Evolutionary conservation across 768 basidiomycete species (phyloP), one percentile per base, ranked within the genome.

Genomic region (Pluteus cervinus): DNA sequence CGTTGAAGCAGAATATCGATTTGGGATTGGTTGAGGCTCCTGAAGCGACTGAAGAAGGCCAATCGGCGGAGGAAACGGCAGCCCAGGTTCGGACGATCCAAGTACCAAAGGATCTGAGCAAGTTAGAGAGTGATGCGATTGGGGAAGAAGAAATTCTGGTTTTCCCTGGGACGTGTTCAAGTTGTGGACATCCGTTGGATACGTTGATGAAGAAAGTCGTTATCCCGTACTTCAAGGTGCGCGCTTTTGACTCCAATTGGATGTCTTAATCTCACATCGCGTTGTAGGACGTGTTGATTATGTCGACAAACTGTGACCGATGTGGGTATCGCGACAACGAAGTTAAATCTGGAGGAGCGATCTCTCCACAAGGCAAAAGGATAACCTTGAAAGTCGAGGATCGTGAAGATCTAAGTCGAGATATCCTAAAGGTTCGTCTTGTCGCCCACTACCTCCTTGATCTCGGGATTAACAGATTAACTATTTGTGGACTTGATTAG

Each of bases 261-360:
- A 7, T 22, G 38, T 14, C 7, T 17, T 25, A 24, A 43, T 29
- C 8, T 7, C 24, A 25, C 29, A n/a, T 29, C 23, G 9, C 33
- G 29, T 33, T 45, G 10, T 37, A 96, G 93, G 92, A 99, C 49
- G 83, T 91, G 39, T 63, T 98, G 37, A 94, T 98, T 62, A 97
- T 97, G 92, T 94, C 94, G 16, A 93, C 93, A 5, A 97, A 96
- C 56, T 98, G 96, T 57, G 89, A 92, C 41, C 61, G 65, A 36
- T 99, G 96, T 58, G 96, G 96, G 1, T 99, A 98, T 60, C 74
- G 89, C 40, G 96, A 99, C 61, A 98, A 93, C 52, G 96, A 99
- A 63, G 86, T 99, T 52, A 99, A 99, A 59, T 87, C 90, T 4
- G 90, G 94, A 15, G 65, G 81, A 2, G 92, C 93, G 1, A 88